Evolutionary conservation across 352 stramenopile species (phyloP).

Genomic region (Pythium diclinum): DNA sequence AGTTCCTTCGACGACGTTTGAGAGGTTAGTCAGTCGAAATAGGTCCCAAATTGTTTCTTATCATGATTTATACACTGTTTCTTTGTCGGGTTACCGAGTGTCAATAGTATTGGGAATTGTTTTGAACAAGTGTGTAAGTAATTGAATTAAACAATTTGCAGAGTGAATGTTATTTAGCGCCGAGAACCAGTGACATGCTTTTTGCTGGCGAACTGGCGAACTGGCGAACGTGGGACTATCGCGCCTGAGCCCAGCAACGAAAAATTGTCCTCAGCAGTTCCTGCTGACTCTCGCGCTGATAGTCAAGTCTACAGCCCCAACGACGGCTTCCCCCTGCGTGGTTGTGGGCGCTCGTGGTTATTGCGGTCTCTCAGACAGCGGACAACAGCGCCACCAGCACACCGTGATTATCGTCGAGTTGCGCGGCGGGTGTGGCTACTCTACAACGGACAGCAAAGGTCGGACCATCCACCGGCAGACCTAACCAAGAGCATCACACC

Average conservation of each 20-base stretch:
- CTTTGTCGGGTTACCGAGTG: no score
- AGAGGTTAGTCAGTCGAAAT: background rate
- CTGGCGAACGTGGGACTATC: conserved; percentile 2
- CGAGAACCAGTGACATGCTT: conserved; percentile 4
- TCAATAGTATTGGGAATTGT: no score
- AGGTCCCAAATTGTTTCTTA: background rate
- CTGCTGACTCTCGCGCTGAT: background rate
- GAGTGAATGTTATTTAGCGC: background rate
- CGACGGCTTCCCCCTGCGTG: no score
- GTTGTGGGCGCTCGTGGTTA: no score
- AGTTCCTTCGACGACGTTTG: no score
- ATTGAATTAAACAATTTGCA: background rate
- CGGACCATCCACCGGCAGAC: background rate
- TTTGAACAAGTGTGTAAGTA: background rate
- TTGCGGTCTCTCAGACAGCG: background rate
- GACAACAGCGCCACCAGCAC: background rate
- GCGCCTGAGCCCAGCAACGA: background rate
- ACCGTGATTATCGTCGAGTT: background rate
- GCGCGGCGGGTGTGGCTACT: background rate
- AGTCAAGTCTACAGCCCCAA: background rate
- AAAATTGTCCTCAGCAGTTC: background rate
- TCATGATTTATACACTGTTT: no score
- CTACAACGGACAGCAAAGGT: background rate
- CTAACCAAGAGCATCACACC: background rate
- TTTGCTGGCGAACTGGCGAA: background rate